These are phyloP conservation scores for Lepiota subincarnata DNA, from an alignment of 768 basidiomycete species.

Conservation along the genomic window DNA sequence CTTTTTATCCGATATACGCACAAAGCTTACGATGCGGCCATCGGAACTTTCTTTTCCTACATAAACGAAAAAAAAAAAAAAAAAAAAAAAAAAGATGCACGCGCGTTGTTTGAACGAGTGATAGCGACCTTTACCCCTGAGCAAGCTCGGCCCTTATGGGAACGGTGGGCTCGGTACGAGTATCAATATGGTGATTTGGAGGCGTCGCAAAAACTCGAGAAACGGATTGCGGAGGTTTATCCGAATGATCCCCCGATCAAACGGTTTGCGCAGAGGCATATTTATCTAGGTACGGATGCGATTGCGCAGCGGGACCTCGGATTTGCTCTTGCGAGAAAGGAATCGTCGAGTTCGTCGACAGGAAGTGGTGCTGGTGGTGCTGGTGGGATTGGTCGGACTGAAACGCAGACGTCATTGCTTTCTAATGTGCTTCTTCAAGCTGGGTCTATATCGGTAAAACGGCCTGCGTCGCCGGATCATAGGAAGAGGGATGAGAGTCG, in stretches of 20 bases:
- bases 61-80: too few relatives aligned
- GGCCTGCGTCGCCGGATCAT: conserved; percentile 35
- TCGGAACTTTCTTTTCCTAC: too few relatives aligned
- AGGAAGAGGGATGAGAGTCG: conserved; percentile 26
- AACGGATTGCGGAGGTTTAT: conserved; percentile 83
- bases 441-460: conserved; percentile 21
- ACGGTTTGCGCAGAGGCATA: conserved; percentile 83
- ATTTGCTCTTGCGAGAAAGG: conserved; percentile 52
- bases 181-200: conserved; percentile 93
- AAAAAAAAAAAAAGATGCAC: conserved; percentile 89
- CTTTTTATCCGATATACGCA: neutral
- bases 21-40: conserved; percentile 14
- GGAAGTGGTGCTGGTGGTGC: neutral
- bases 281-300: conserved; percentile 79
- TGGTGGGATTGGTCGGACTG: conserved; percentile 24
- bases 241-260: conserved; percentile 86
- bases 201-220: conserved; percentile 84
- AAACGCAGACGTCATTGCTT: conserved; percentile 30
- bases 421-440: conserved; percentile 15
- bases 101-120: conserved; percentile 91
- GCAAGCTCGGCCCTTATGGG: conserved; percentile 85
- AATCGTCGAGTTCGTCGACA: conserved; percentile 14
- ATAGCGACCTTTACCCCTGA: conserved; percentile 75
- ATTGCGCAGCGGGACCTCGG: conserved; percentile 90
- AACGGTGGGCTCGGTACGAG: conserved; percentile 93